These are phyloP conservation scores for Malus domestica DNA, from an alignment of 306 rosid species.

Conservation along the genomic window ASM211411v1 NC_041803.1:888001-888500, in stretches of 20 bases:
- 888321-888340: neutral
- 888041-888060: neutral
- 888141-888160: neutral
- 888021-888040: neutral
- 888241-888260: neutral
- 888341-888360: conserved; percentile 16
- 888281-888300: conserved; percentile 8
- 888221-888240: neutral
- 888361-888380: neutral
- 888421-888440: neutral
- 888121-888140: neutral
- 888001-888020: neutral
- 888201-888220: neutral
- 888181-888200: neutral
- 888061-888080: neutral
- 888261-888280: neutral
- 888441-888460: neutral
- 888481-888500: no score
- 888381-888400: neutral
- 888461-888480: neutral
- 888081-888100: neutral
- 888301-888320: neutral
- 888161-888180: neutral
- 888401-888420: neutral
- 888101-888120: neutral